Conservation (phyloP, 2,329 filamentous ascomycete species). For the Volutella citrinella region DNA sequence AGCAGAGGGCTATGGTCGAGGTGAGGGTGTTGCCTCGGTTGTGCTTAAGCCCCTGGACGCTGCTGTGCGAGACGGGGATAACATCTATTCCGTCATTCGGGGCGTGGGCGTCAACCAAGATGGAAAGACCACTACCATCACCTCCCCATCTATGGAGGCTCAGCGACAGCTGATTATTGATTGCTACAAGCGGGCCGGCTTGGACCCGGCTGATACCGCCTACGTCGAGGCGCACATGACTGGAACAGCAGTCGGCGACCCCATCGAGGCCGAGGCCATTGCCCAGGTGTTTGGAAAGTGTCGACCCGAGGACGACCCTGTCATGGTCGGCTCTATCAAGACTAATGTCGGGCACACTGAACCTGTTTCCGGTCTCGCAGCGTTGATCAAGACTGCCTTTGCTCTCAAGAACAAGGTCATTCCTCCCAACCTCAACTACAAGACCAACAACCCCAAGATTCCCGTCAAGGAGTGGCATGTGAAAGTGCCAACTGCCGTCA, state of each 20-base stretch:
- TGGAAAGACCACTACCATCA: constrained; percentile 41
- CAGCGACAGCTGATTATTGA: constrained; percentile 37
- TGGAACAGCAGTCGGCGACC: constrained; percentile 43
- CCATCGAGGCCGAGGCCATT: constrained; percentile 38
- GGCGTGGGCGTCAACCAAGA: constrained; percentile 36
- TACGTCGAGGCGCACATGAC: constrained; percentile 45
- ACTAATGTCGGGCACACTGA: constrained; percentile 27
- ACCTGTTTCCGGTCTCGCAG: constrained; percentile 22
- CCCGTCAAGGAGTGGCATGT: background rate
- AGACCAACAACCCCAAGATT: constrained; percentile 25
- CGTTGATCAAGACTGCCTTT: constrained; percentile 16
- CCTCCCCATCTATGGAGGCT: constrained; percentile 42
- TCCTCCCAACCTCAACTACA: constrained; percentile 31
- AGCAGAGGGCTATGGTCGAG: too few relatives aligned
- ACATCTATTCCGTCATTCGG: constrained; percentile 23
- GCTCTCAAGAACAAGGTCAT: constrained; percentile 18
- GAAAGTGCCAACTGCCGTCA: constrained; percentile 9
- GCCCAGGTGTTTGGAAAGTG: constrained; percentile 34
- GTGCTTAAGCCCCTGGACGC: constrained; percentile 44
- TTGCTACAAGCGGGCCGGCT: constrained; percentile 35
- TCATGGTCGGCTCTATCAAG: constrained; percentile 27
- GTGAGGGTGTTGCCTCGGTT: constrained; percentile 47
- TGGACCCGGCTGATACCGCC: constrained; percentile 27
- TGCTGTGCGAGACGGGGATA: constrained; percentile 35
- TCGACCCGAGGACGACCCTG: constrained; percentile 1